phyloP scores from a whole-genome alignment of 192 early-diverging fungal species.

The Borealophlyctis nickersoniae region DNA sequence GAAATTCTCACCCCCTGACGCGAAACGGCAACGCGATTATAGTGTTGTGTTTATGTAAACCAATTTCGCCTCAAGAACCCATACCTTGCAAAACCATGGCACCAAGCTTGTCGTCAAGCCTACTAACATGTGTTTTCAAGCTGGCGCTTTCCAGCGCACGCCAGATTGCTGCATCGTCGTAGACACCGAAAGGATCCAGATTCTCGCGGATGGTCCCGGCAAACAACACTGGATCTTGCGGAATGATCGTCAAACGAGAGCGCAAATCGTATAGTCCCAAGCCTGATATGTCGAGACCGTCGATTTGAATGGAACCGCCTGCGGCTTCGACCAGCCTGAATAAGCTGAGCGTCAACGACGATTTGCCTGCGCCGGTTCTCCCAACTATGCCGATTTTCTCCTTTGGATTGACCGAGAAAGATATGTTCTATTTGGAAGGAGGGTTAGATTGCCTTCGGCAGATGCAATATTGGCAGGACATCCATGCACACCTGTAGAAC shows the following conservation, averaged over 20 bases:
- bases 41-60: too few species aligned
- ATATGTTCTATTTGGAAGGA: constrained; percentile 6
- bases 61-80: too few species aligned
- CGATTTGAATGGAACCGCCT: constrained; percentile 65
- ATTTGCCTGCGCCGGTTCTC: constrained; percentile 68
- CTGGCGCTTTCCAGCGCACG: constrained; percentile 55
- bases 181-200: constrained; percentile 49
- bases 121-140: constrained; percentile 62
- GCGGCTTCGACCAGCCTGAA: constrained; percentile 78
- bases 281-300: constrained; percentile 66
- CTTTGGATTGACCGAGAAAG: constrained; percentile 34
- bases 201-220: constrained; percentile 60
- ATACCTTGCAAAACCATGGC: constrained; percentile 52
- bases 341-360: constrained; percentile 68
- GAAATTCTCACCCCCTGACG: constrained; percentile 69
- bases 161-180: constrained; percentile 47
- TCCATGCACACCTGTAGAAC: constrained; percentile 62
- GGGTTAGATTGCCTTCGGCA: not conserved
- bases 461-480: not conserved
- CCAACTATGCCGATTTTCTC: constrained; percentile 59
- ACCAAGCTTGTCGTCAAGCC: constrained; percentile 61
- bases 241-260: constrained; percentile 71
- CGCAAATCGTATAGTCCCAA: constrained; percentile 75
- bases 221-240: constrained; percentile 68
- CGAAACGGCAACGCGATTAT: not conserved